Evolutionary conservation across 257 asterid genomes (phyloP).

Genomic region (Salvia splendens): DNA sequence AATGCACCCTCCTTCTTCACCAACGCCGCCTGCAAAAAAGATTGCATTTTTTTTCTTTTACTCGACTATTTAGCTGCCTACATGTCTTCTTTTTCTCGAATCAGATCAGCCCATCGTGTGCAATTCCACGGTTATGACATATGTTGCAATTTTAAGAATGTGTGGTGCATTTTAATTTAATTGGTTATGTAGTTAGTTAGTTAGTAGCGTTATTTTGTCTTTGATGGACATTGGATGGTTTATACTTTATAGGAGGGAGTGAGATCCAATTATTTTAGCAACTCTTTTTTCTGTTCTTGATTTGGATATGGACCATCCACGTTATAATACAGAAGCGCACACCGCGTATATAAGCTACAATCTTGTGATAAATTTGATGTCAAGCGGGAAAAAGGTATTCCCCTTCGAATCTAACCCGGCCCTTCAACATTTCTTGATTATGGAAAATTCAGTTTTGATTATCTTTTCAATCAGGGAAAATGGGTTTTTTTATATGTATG

Average conservation of each 20-base stretch:
- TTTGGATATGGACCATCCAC: neutral
- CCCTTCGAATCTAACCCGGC: neutral
- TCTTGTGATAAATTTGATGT: neutral
- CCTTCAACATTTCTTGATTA: neutral
- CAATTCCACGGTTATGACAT: neutral
- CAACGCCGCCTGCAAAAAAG: slow-evolving; percentile 42
- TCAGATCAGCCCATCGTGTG: neutral
- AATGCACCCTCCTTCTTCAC: neutral
- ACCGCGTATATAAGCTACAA: neutral
- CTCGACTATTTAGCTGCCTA: neutral
- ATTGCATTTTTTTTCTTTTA: neutral
- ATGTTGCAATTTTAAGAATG: slow-evolving; percentile 7
- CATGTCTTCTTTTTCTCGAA: neutral
- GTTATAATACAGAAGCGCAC: too few relatives aligned
- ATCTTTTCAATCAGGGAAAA: neutral
- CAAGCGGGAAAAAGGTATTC: neutral
- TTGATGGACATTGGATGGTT: neutral
- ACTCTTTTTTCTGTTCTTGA: slow-evolving; percentile 8
- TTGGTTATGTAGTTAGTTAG: slow-evolving; percentile 18
- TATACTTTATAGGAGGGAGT: neutral
- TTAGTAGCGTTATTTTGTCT: neutral
- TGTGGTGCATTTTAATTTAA: slow-evolving; percentile 2
- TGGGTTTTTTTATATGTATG: neutral
- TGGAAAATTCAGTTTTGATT: neutral
- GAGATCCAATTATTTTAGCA: neutral